These are phyloP conservation scores for Talaromyces piceae DNA, from an alignment of 2,329 filamentous ascomycete genomes.

Conservation along the genomic window DNA sequence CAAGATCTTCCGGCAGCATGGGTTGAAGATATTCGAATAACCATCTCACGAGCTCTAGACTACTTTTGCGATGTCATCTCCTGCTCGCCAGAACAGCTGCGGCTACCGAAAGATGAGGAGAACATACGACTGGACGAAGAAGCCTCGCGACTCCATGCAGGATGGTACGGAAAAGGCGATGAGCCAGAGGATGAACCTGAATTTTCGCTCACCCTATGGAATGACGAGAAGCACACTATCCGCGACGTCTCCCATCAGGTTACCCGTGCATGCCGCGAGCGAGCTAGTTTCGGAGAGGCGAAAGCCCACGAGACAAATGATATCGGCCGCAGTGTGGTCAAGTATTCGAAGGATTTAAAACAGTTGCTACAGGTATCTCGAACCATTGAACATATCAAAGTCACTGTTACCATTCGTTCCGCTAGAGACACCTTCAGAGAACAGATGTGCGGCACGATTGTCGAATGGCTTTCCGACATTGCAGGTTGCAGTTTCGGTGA, in stretches of 20 bases:
- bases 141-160: conserved; percentile 65
- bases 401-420: conserved; percentile 91
- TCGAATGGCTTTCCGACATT: conserved; percentile 94
- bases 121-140: conserved; percentile 76
- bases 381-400: conserved; percentile 88
- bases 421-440: conserved; percentile 92
- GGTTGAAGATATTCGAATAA: conserved; percentile 70
- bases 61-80: conserved; percentile 98
- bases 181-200: conserved; percentile 59
- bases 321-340: conserved; percentile 77
- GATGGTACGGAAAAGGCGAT: conserved; percentile 63
- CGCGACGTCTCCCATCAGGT: conserved; percentile 86
- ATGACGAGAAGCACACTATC: conserved; percentile 97
- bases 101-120: conserved; percentile 73
- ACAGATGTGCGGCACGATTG: conserved; percentile 96
- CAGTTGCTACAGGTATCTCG: conserved; percentile 69
- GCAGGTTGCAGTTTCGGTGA: conserved; percentile 77
- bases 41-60: conserved; percentile 76
- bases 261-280: conserved; percentile 74
- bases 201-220: conserved; percentile 86
- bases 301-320: conserved; percentile 85
- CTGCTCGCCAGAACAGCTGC: conserved; percentile 91
- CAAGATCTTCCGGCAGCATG: conserved; percentile 67
- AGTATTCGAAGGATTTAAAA: conserved; percentile 64
- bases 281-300: conserved; percentile 58